A percentile compares a stretch with the other conserved stretches of the same genome.
phyloP scores from a whole-genome alignment of 2,329 filamentous ascomycete genomes.

The Ceratocystis papillata region DNA sequence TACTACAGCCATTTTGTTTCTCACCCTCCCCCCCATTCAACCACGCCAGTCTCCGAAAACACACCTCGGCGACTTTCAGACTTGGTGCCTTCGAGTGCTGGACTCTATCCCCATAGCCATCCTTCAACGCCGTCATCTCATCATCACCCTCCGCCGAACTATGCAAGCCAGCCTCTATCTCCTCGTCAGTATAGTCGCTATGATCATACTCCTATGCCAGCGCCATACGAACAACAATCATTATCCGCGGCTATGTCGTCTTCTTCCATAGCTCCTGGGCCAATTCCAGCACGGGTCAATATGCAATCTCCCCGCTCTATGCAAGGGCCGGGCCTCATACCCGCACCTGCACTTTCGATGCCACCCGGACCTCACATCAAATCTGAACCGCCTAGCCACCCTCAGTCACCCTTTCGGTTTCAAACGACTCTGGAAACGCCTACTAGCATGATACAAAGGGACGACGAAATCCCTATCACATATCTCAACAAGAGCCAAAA shows the following conservation, averaged over 20 bases:
- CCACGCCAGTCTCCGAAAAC: conserved; percentile 6
- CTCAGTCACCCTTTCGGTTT: conserved; percentile 55
- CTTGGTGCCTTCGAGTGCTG: neutral
- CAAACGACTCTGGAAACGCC: conserved; percentile 84
- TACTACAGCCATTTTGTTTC: conserved; percentile 6
- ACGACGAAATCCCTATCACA: conserved; percentile 88
- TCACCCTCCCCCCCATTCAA: conserved; percentile 4
- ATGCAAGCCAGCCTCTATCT: conserved; percentile 15
- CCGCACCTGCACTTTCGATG: neutral
- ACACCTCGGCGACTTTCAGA: conserved; percentile 12
- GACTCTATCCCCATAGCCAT: conserved; percentile 9
- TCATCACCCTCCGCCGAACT: neutral
- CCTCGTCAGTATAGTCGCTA: conserved; percentile 18
- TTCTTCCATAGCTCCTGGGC: neutral
- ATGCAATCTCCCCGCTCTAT: conserved; percentile 9
- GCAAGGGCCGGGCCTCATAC: neutral
- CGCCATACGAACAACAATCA: conserved; percentile 4
- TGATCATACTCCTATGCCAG: neutral
- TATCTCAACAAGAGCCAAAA: conserved; percentile 97
- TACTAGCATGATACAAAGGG: conserved; percentile 87
- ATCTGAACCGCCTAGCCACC: conserved; percentile 1
- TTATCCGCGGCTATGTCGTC: neutral
- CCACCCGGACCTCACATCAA: neutral
- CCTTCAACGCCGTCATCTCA: neutral
- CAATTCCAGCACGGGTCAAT: neutral